Evolutionary conservation across 192 early-diverging fungal species (phyloP).

Genomic region (Rhizophagus clarus): DNA sequence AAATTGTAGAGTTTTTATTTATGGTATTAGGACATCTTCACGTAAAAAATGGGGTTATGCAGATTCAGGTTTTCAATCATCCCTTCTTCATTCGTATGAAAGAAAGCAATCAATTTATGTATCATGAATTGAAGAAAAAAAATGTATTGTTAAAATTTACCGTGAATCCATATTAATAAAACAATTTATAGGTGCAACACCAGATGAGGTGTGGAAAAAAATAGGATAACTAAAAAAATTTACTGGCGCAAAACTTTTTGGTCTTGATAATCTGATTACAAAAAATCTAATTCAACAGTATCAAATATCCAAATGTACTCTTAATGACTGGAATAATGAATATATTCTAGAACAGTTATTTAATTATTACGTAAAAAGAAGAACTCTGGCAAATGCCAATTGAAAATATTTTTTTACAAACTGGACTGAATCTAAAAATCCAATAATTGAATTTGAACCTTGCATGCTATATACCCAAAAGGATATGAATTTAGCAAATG

Average conservation of each 20-base stretch:
- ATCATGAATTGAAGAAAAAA: too few relatives aligned
- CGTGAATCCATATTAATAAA: background rate
- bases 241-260: background rate
- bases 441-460: too few relatives aligned
- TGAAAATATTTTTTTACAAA: too few relatives aligned
- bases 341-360: background rate
- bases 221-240: background rate
- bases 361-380: too few relatives aligned
- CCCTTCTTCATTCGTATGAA: background rate
- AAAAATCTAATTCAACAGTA: constrained; percentile 7
- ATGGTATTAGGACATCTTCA: background rate
- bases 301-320: too few relatives aligned
- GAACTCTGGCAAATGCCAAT: too few relatives aligned
- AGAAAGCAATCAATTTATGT: constrained; percentile 2
- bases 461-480: too few relatives aligned
- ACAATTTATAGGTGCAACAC: background rate
- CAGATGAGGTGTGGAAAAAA: background rate
- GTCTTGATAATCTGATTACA: background rate
- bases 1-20: background rate
- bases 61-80: background rate
- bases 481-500: too few relatives aligned
- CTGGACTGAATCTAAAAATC: too few relatives aligned
- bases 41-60: constrained; percentile 4
- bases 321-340: constrained; percentile 1
- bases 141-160: constrained; percentile 3